phyloP scores from a whole-genome alignment of 108 stramenopile genomes.

The Fistulifera pelliculosa region DNA sequence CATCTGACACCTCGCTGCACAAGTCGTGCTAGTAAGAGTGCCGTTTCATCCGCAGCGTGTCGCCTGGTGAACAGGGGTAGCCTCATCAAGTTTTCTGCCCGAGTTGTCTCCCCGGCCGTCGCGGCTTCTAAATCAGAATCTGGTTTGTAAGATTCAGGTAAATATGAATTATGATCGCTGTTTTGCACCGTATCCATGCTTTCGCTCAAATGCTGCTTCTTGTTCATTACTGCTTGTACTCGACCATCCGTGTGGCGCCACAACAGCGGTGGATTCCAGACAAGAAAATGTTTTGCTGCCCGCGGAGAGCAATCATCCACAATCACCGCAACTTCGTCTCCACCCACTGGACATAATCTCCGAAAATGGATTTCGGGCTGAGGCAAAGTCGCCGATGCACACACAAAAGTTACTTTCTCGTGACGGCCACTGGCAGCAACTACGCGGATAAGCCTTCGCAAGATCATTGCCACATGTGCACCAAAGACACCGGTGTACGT shows the following conservation, averaged over 20 bases:
- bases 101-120: not conserved
- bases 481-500: slow-evolving; percentile 93
- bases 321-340: slow-evolving; percentile 32
- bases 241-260: slow-evolving; percentile 4
- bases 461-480: slow-evolving; percentile 88
- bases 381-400: slow-evolving; percentile 89
- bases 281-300: slow-evolving; percentile 68
- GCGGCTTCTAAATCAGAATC: too few species aligned
- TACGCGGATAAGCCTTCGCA: slow-evolving; percentile 79
- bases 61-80: slow-evolving; percentile 18
- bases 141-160: not conserved
- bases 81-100: not conserved
- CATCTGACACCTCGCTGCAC: slow-evolving; percentile 67
- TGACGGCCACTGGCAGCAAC: slow-evolving; percentile 26
- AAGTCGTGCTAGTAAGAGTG: slow-evolving; percentile 72
- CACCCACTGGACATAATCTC: slow-evolving; percentile 53
- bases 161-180: too few species aligned
- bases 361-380: slow-evolving; percentile 81
- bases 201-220: not conserved
- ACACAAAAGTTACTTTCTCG: slow-evolving; percentile 50
- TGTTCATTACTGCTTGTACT: not conserved
- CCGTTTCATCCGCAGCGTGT: slow-evolving; percentile 91
- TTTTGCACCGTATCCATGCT: too few species aligned
- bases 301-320: slow-evolving; percentile 75
- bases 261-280: slow-evolving; percentile 84